Evolutionary conservation across 768 basidiomycete species (phyloP).

Genomic region (Neoboletus subvelutipes): DNA sequence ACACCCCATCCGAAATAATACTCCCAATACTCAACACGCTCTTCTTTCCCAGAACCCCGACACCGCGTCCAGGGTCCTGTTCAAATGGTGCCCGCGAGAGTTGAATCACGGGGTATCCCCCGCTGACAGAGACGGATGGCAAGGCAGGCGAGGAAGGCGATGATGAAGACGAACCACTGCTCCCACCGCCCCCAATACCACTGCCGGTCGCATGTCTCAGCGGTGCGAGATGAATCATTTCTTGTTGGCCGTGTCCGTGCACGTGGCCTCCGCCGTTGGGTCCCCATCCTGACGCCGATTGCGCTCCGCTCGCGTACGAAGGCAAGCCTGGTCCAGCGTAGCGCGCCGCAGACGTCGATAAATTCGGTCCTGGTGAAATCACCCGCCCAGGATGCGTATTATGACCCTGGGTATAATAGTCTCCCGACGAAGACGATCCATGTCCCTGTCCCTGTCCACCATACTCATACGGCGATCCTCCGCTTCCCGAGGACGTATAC

Average conservation of each 20-base stretch:
- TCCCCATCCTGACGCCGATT: slow-evolving; percentile 16
- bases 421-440: slow-evolving; percentile 19
- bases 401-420: slow-evolving; percentile 26
- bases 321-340: slow-evolving; percentile 11
- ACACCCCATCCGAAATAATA: slow-evolving; percentile 56
- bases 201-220: slow-evolving; percentile 23
- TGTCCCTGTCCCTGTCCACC: slow-evolving; percentile 19
- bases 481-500: slow-evolving; percentile 24
- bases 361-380: slow-evolving; percentile 19
- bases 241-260: slow-evolving; percentile 27
- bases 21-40: slow-evolving; percentile 69
- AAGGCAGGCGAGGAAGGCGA: slow-evolving; percentile 32
- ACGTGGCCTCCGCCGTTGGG: slow-evolving; percentile 13
- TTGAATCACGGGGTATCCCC: slow-evolving; percentile 30
- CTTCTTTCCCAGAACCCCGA: slow-evolving; percentile 46
- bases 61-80: slow-evolving; percentile 26
- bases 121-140: slow-evolving; percentile 13
- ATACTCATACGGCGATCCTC: slow-evolving; percentile 27
- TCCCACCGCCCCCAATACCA: slow-evolving; percentile 9
- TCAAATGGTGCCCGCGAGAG: slow-evolving; percentile 35
- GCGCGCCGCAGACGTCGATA: slow-evolving; percentile 15
- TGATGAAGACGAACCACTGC: slow-evolving; percentile 20
- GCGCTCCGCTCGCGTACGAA: slow-evolving; percentile 8
- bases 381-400: slow-evolving; percentile 16
- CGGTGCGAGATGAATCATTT: slow-evolving; percentile 38